Evolutionary conservation across 2,329 filamentous ascomycete genomes (phyloP).

Genomic region (Talaromyces amestolkiae): DNA sequence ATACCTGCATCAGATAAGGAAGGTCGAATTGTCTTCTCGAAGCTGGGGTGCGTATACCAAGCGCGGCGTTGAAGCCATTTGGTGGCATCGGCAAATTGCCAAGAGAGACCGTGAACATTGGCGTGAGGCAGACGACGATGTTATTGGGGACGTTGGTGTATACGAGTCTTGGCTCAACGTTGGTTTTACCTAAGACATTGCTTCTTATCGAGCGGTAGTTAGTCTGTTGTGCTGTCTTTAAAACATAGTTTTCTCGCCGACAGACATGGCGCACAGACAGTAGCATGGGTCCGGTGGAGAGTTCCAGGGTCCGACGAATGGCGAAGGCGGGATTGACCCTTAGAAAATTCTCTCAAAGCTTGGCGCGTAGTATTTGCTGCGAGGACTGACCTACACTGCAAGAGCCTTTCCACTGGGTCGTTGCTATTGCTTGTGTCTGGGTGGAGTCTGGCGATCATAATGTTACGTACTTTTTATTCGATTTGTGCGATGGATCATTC

Average conservation of each 20-base stretch:
- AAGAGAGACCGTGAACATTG: neutral
- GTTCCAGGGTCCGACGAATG: neutral
- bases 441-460: neutral
- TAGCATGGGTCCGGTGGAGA: neutral
- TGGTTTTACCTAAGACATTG: slow-evolving; percentile 7
- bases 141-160: neutral
- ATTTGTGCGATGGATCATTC: neutral
- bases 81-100: neutral
- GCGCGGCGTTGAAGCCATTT: neutral
- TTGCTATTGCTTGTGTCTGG: neutral
- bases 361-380: neutral
- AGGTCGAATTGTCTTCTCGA: slow-evolving; percentile 6
- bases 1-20: neutral
- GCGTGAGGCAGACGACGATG: neutral
- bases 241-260: neutral
- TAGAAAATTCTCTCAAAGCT: slow-evolving; percentile 3
- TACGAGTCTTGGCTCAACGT: neutral
- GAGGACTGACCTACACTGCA: neutral
- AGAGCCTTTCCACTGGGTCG: neutral
- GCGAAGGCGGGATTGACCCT: neutral
- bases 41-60: neutral
- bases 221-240: neutral
- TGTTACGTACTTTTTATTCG: slow-evolving; percentile 1
- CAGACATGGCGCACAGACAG: neutral
- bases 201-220: neutral